Base-by-base conservation (phyloP, 31 red algal species). In the Odonthalia washingtoniensis region DNA sequence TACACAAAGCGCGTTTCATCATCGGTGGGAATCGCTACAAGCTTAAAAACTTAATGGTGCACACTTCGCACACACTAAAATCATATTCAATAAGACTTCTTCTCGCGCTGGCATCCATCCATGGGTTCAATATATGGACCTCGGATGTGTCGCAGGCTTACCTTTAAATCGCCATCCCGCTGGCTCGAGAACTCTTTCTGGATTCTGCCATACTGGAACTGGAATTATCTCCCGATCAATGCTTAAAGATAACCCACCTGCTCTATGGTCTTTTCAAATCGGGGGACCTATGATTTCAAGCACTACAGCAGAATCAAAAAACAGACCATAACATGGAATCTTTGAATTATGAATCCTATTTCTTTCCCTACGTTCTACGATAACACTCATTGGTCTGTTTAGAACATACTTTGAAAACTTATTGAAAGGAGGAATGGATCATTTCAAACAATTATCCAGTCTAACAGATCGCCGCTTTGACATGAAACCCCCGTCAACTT, bases 71-170 rank as follows among this genome's bases (percentile, higher is more conserved):
- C 4, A 68, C 65, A 0, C 65, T 68, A 34, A 9, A 17, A 17
- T 68, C 65, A 34, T 34, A 68, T 68, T 68, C 65, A 34, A 34
- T 14, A 68, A 68, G 65, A 34, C 65, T 68, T 14, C 65, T 68
- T 34, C 5, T 68, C 16, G 36, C 0, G 4, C 0, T 68, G 0
- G 0, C 0, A 0, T 0, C 65, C 65, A 5, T 34, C 16, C 36
- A 0, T 34, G 65, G 36, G 16, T 68, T 68, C 65, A 5, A 68
- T 34, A 17, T 0, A 14, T 68, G 16, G 5, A 17, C 16, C 31
- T 68, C 65, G 9, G 16, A 68, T 68, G 65, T 68, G 31, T 34
- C 5, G 31, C 65, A 68, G 36, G 65, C 65, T 14, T 68, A 68
- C 36, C 5, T 68, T 28, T 5, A 68, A 68, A 34, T 34, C 9